Base-by-base conservation (phyloP, 306 rosid species). In the Chamaecrista fasciculata region DNA sequence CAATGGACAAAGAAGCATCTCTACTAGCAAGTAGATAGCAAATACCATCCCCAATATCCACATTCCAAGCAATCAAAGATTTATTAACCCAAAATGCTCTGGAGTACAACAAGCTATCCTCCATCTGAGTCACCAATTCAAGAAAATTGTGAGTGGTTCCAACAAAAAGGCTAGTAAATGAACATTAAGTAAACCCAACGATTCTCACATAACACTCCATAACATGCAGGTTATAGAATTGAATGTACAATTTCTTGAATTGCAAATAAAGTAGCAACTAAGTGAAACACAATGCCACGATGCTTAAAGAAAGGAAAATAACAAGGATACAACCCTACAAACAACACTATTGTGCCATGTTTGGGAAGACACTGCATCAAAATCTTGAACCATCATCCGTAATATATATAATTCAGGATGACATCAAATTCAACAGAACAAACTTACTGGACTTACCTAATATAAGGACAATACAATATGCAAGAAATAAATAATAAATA, bases 1-100 rank as follows among this genome's bases (percentile, higher is more conserved):
- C 58, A 65, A 83, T 10, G 16, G 68, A 78, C 67, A 94, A 84
- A 62, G 85, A 59, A 61, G 96, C 96, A 26, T 69, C 37, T 62
- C 77, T 74, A 72, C 97, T 89, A 12, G 89, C 82, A 42, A 91
- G 84, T 16, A 94, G 76, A 80, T 63, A 85, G 66, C 83, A 88
- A 39, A 66, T 65, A 9, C 77, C 86, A 18, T 76, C 69, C 62
- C 81, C 83, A 79, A 73, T 71, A 72, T 89, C 92, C 29, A 81
- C 82, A 28, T 91, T 82, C 99, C 99, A 94, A 26, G 97, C 97
- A 68, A 94, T 85, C 42, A 84, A 74, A 16, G 79, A 85, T 64
- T 84, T 80, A 55, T 67, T 78, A 9, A 91, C 88, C 95, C 99
- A 94, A 74, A 74, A 81, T 46, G 97, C 97, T 85, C 88, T 85